Conservation (phyloP, 805 yeast genomes). For the Metschnikowia kofuensis region DNA sequence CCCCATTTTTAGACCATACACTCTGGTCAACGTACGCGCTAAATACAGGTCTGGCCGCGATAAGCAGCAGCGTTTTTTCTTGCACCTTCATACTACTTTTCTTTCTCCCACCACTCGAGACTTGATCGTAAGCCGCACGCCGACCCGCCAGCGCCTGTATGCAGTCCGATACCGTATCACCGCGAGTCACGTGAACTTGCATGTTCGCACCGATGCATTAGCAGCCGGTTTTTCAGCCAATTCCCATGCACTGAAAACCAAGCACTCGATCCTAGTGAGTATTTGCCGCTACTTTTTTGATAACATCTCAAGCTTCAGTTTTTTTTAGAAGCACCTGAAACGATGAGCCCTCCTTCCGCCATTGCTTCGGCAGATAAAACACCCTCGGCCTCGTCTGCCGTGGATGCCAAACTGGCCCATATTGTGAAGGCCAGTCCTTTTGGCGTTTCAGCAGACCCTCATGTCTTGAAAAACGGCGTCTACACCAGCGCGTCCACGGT, state of each 20-base stretch:
- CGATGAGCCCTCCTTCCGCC: conserved; percentile 14
- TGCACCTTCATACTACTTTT: background rate
- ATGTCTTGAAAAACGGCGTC: conserved; percentile 43
- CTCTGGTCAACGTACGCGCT: too few species aligned
- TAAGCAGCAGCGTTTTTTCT: background rate
- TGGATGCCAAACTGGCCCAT: conserved; percentile 11
- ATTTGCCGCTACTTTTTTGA: too few species aligned
- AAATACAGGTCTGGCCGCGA: background rate
- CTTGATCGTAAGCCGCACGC: too few species aligned
- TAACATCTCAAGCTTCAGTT: background rate
- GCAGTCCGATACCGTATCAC: background rate
- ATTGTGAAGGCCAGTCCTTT: conserved; percentile 43
- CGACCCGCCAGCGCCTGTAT: too few species aligned
- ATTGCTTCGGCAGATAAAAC: background rate
- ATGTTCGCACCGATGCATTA: conserved; percentile 1
- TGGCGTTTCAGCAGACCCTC: conserved; percentile 60
- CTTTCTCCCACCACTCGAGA: too few species aligned
- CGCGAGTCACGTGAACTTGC: conserved; percentile 16
- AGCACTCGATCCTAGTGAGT: background rate
- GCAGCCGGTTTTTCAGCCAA: conserved; percentile 1
- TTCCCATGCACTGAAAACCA: background rate
- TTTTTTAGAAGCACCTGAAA: background rate
- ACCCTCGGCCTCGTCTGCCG: conserved; percentile 4
- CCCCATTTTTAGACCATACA: too few species aligned
- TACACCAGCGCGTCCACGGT: conserved; percentile 56